Evolutionary conservation across 139 green algal genomes (phyloP).

Genomic region (Yamagishiella unicocca): DNA sequence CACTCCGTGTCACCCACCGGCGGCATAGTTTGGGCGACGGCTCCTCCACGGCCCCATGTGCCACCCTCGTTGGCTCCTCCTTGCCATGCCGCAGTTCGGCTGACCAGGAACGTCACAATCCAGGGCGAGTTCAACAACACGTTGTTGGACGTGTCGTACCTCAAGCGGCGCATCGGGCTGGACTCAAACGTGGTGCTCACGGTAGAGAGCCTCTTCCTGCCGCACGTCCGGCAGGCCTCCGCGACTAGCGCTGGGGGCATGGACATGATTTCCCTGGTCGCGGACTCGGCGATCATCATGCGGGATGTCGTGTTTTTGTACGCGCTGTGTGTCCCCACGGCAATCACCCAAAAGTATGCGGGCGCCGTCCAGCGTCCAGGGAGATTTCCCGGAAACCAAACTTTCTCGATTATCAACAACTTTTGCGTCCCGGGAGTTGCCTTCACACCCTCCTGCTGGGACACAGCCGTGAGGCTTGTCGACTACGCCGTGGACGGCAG

Average conservation of each 20-base stretch:
- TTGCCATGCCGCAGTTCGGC: slow-evolving; percentile 3
- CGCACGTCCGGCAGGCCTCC: neutral
- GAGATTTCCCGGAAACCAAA: neutral
- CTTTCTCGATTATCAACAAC: too few species aligned
- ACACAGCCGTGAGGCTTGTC: neutral
- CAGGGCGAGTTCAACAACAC: neutral
- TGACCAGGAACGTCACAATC: neutral
- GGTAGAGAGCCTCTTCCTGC: neutral
- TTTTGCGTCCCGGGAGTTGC: neutral
- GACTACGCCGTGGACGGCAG: neutral
- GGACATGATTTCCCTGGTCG: neutral
- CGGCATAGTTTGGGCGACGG: too few species aligned
- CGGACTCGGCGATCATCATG: neutral
- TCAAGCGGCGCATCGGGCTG: slow-evolving; percentile 9
- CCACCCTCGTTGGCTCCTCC: too few species aligned
- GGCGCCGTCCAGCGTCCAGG: neutral
- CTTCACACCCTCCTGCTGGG: neutral
- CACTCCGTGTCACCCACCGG: too few species aligned
- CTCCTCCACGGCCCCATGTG: too few species aligned
- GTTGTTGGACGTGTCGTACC: slow-evolving; percentile 5
- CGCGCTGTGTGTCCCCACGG: neutral
- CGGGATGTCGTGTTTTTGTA: neutral
- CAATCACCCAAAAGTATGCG: neutral
- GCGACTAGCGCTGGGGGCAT: neutral
- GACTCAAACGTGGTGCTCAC: neutral